Base-by-base conservation (phyloP, 192 early-diverging fungal genomes). In the Rhizoclosmatium sp. region DNA sequence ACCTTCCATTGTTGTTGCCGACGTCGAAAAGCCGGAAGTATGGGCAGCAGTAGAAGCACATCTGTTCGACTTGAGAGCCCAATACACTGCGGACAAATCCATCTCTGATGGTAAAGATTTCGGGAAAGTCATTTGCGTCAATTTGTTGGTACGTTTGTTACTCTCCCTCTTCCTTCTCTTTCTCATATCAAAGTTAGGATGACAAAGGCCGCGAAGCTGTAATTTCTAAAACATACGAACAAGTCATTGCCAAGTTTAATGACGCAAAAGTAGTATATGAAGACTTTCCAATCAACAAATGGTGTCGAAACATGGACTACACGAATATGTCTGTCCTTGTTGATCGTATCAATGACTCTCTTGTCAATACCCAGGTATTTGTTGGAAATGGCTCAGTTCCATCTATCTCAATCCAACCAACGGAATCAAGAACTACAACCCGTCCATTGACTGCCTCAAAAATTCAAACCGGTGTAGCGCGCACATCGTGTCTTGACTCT, bases 261-360 rank as follows among this genome's bases (percentile, higher is more conserved):
- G 83, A 88, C 75, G 59, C 77, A 7, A 81, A 83, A 68, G 78
- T 90, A 44, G 47, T 44, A 2, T 88, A 90, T 75, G 87, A 88
- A 65, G 82, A 72, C 65, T 90, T 90, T 75, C 85, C 89, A 16
- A 65, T 90, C 60, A 86, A 85, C 80, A 87, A 88, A 71, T 88
- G 82, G 81, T 88, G 89, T 80, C 87, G 87, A 69, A 84, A 84
- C 41, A 80, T 84, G 62, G 85, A 90, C 72, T 90, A 74, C 72
- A 59, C 65, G 4, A 88, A 88, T 79, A 87, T 90, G 85, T 81
- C 44, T 10, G 82, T 87, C 49, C 81, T 90, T 39, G 42, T 86
- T 4, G 83, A 87, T 68, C 85, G 86, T 39, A 80, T 87, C 16
- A 82, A 79, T n/a, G 69, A 84, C 62, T 68, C 77, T 4, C 65